phyloP scores from a whole-genome alignment of 192 early-diverging fungal species.

The Coemansia sp. region DNA sequence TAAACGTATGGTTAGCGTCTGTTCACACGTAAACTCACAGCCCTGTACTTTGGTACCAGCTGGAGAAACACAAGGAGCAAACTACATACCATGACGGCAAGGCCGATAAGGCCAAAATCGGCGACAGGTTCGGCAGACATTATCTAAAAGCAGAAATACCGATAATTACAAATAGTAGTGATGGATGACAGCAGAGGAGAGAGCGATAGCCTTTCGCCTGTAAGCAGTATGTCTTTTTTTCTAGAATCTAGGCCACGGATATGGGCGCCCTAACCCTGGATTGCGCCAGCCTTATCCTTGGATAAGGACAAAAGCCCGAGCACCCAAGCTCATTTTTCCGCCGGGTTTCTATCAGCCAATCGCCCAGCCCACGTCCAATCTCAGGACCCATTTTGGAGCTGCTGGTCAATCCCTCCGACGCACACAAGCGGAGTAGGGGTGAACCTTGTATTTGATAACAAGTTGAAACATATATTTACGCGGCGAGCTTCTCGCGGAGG shows the following conservation, averaged over 20 bases:
- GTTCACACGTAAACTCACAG: no score
- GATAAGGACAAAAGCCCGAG: neutral
- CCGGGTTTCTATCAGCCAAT: neutral
- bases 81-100: conserved; percentile 95
- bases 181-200: neutral
- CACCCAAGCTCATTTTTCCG: neutral
- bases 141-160: conserved; percentile 12
- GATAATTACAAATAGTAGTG: neutral
- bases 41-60: neutral
- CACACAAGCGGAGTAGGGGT: conserved; percentile 10
- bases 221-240: neutral
- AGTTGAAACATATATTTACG: conserved; percentile 10
- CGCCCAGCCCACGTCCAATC: neutral
- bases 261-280: conserved; percentile 55
- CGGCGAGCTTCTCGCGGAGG: conserved; percentile 60
- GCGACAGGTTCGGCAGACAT: conserved; percentile 53
- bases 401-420: no score
- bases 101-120: conserved; percentile 98
- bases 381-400: no score
- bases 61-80: neutral
- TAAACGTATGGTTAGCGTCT: no score
- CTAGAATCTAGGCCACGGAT: neutral
- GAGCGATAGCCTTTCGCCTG: neutral
- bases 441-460: no score
- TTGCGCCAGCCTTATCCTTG: conserved; percentile 72